These are phyloP conservation scores for Sclerotinia spermophila DNA, from an alignment of 2,329 filamentous ascomycete species.

Conservation along the genomic window DNA sequence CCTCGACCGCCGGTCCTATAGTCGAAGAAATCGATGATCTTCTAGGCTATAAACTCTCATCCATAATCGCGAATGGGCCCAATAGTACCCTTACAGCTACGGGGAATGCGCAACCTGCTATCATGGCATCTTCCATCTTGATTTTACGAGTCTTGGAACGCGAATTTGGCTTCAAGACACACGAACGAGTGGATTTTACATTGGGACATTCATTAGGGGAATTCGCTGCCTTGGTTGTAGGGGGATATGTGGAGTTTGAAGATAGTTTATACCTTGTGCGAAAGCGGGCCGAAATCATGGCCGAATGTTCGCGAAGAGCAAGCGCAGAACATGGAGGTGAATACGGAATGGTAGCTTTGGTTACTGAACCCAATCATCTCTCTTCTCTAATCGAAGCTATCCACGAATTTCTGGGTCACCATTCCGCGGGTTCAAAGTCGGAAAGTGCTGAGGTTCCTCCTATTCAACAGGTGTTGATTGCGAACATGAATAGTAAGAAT, in stretches of 20 bases:
- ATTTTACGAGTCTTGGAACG: slow-evolving; percentile 83
- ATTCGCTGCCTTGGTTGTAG: slow-evolving; percentile 85
- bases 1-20: slow-evolving; percentile 68
- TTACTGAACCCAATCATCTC: slow-evolving; percentile 80
- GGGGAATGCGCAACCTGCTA: slow-evolving; percentile 86
- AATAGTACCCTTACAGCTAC: slow-evolving; percentile 75
- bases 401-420: slow-evolving; percentile 72
- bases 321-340: slow-evolving; percentile 67
- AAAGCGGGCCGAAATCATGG: slow-evolving; percentile 78
- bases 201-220: slow-evolving; percentile 90
- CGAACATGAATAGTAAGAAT: slow-evolving; percentile 93
- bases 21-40: slow-evolving; percentile 81
- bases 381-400: slow-evolving; percentile 67
- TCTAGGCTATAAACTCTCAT: slow-evolving; percentile 70
- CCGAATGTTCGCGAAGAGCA: slow-evolving; percentile 66
- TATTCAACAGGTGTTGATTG: slow-evolving; percentile 83
- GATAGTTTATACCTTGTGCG: slow-evolving; percentile 77
- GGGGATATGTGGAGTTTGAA: slow-evolving; percentile 71
- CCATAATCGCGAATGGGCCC: slow-evolving; percentile 75
- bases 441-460: slow-evolving; percentile 67
- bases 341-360: slow-evolving; percentile 91
- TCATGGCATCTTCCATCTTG: slow-evolving; percentile 90
- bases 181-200: slow-evolving; percentile 72
- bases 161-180: slow-evolving; percentile 74
- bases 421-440: slow-evolving; percentile 60